Percentiles rank a stretch among this genome's conserved stretches.
These are phyloP conservation scores for Globisporangium spinosum DNA, from an alignment of 352 stramenopile species.

Conservation along the genomic window DNA sequence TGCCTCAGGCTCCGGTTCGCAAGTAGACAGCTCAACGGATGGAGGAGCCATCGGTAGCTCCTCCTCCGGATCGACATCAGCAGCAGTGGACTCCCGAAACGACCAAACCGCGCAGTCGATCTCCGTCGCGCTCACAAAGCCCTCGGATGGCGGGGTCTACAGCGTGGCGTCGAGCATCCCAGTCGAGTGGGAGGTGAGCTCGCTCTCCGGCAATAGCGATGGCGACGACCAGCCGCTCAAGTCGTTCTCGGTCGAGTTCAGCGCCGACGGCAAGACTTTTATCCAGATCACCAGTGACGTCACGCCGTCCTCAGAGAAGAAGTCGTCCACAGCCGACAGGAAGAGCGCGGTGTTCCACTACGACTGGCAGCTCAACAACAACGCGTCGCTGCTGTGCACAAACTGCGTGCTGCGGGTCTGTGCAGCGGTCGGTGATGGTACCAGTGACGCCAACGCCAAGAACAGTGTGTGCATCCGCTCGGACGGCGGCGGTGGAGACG, in stretches of 20 bases:
- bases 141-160: constrained; percentile 40
- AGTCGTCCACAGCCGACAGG: constrained; percentile 9
- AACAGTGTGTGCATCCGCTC: constrained; percentile 46
- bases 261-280: constrained; percentile 31
- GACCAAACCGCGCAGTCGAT: constrained; percentile 8
- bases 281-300: constrained; percentile 27
- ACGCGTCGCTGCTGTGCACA: constrained; percentile 37
- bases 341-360: constrained; percentile 28
- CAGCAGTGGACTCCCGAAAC: background rate
- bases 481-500: constrained; percentile 25
- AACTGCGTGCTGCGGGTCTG: constrained; percentile 49
- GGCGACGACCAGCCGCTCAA: constrained; percentile 19
- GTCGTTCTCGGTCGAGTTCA: constrained; percentile 46
- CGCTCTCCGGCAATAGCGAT: constrained; percentile 19
- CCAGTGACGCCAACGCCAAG: background rate
- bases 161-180: constrained; percentile 36
- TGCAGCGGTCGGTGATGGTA: constrained; percentile 11
- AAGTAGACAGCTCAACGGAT: background rate
- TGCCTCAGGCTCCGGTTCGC: background rate
- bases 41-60: background rate
- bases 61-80: background rate
- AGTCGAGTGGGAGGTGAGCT: constrained; percentile 38
- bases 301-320: background rate
- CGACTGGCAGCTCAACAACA: constrained; percentile 41
- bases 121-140: constrained; percentile 36